Evolutionary conservation across 208 protist genomes (phyloP).

Genomic region (Leishmania guyanensis): DNA sequence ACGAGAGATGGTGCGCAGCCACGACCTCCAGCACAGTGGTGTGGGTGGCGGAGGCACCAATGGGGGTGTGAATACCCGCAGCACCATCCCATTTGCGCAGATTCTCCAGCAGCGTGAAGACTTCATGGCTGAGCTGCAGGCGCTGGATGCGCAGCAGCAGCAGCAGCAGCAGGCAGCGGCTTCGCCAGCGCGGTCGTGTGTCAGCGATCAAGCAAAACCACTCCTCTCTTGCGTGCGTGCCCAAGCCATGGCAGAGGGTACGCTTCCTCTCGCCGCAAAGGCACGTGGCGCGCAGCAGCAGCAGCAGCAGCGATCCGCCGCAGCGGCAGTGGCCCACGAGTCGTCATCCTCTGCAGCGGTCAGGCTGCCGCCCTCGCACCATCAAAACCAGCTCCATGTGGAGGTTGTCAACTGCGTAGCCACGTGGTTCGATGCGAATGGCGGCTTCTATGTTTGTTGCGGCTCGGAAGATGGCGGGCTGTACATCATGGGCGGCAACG

Average conservation of each 20-base stretch:
- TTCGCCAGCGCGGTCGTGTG: background rate
- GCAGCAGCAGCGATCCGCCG: constrained; percentile 11
- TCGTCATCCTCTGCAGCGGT: background rate
- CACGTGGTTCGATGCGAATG: constrained; percentile 44
- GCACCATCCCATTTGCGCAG: constrained; percentile 21
- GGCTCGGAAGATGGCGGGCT: constrained; percentile 56
- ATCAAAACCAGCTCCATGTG: constrained; percentile 42
- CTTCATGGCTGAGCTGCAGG: constrained; percentile 20
- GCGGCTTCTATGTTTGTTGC: constrained; percentile 51
- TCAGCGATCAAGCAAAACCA: background rate
- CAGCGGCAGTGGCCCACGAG: background rate
- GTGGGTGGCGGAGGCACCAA: background rate
- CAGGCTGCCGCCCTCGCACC: constrained; percentile 20
- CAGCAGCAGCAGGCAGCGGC: background rate
- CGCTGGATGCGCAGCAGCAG: constrained; percentile 9
- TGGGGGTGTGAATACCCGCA: background rate
- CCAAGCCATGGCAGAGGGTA: constrained; percentile 24
- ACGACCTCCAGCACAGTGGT: background rate
- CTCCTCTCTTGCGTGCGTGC: constrained; percentile 15
- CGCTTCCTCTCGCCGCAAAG: constrained; percentile 11
- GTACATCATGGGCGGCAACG: constrained; percentile 44
- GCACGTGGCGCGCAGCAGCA: constrained; percentile 18
- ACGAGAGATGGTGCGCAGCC: background rate
- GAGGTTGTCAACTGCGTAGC: constrained; percentile 78
- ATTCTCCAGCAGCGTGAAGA: constrained; percentile 33